Base-by-base conservation (phyloP, 225 moss, liverwort and hornwort species). In the Physcomitrium patens region DNA sequence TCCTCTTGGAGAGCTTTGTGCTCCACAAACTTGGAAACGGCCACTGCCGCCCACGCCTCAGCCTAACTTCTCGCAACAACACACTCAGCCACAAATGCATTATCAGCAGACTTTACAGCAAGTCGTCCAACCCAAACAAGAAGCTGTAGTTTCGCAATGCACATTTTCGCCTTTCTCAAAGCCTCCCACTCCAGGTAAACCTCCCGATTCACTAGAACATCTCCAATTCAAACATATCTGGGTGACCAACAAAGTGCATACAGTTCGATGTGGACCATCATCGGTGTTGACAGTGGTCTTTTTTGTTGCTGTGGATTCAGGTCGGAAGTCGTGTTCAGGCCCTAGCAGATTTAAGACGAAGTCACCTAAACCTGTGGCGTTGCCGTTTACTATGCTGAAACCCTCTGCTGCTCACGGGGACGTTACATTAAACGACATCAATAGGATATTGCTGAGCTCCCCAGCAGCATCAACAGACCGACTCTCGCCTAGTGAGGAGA, bases 401-500 rank as follows among this genome's bases (percentile, higher is more conserved):
- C 91, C 91, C 9, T 92, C 92, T 67, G 84, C 89, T 77, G 79
- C 92, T 42, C 89, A 91, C 83, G 91, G 93, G 17, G 89, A 89
- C 74, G 86, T 93, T 55, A 93, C 93, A 15, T 60, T 93, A 80
- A 90, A 82, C 59, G 91, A 93, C 17, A 93, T 93, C 23, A 93
- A 93, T 55, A 87, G 90, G 85, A 77, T 82, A 19, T 63, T 93
- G 28, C 63, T 90, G 69, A 86, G 83, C 55, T 89, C 93, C 2
- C 86, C 93, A 44, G 81, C 87, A 46, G 84, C 87, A n/a, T 83
- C 89, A 49, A 65, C 78, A 9, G 78, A 79, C 60, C 53, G 83
- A 85, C 72, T 77, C 74, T 66, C 78, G 56, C 76, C 82, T 20
- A 41, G 63, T 10, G 73, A 83, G 57, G 87, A 84, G 72, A 87